Percentiles rank a stretch among this genome's conserved stretches.
These are phyloP conservation scores for Kodamaea derodonti DNA, from an alignment of 1,139 yeast species.

Conservation along the genomic window DNA sequence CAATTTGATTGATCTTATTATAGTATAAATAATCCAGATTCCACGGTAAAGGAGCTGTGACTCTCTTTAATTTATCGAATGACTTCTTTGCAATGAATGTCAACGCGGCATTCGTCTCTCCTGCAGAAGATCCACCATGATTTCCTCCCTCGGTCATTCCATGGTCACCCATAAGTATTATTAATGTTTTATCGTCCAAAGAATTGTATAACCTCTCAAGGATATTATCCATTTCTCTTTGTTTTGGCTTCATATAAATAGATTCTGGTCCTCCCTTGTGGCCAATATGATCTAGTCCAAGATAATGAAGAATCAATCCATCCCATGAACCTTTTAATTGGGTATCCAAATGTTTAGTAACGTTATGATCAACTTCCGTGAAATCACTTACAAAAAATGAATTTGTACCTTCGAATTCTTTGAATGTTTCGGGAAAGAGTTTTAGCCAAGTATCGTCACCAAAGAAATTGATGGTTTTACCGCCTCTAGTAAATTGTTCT, in stretches of 20 bases:
- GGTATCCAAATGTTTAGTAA: slow-evolving; percentile 73
- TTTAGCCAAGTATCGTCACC: slow-evolving; percentile 99
- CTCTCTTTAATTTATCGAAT: slow-evolving; percentile 25
- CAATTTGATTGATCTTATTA: slow-evolving; percentile 66
- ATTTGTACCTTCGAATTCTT: slow-evolving; percentile 76
- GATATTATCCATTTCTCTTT: slow-evolving; percentile 76
- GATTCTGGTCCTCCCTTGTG: slow-evolving; percentile 93
- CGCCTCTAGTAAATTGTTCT: slow-evolving; percentile 45
- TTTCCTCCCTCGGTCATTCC: slow-evolving; percentile 95
- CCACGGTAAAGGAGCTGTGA: slow-evolving; percentile 34
- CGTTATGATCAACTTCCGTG: slow-evolving; percentile 89
- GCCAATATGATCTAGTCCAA: slow-evolving; percentile 96
- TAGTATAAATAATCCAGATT: slow-evolving; percentile 50
- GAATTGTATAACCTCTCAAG: slow-evolving; percentile 50
- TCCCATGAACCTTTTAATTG: slow-evolving; percentile 68
- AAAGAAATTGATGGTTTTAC: slow-evolving; percentile 58
- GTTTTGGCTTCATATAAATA: slow-evolving; percentile 74
- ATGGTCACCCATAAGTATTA: slow-evolving; percentile 87
- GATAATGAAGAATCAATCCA: slow-evolving; percentile 78
- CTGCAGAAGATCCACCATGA: slow-evolving; percentile 91
- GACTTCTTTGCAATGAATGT: slow-evolving; percentile 58
- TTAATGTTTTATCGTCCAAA: slow-evolving; percentile 44
- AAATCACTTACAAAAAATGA: slow-evolving; percentile 94
- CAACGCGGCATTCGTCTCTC: slow-evolving; percentile 88
- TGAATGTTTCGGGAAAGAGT: slow-evolving; percentile 61